Evolutionary conservation across 2,329 filamentous ascomycete genomes (phyloP).

Genomic region (Colletotrichum siamense): DNA sequence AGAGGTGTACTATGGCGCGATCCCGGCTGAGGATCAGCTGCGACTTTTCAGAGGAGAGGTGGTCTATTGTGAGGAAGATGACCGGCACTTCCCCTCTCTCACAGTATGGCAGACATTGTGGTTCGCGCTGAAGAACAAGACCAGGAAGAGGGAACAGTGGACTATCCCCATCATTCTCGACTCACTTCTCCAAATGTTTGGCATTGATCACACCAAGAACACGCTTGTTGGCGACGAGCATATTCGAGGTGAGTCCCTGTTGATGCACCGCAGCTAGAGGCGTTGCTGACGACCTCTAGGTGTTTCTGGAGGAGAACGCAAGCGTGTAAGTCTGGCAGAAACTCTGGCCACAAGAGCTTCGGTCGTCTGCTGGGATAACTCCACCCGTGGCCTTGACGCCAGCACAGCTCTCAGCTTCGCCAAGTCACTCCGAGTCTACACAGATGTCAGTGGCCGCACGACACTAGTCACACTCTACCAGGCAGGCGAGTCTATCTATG

Average conservation of each 20-base stretch:
- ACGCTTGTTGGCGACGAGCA: slow-evolving; percentile 78
- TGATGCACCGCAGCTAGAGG: too few species aligned
- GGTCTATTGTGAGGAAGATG: slow-evolving; percentile 80
- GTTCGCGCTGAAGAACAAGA: slow-evolving; percentile 79
- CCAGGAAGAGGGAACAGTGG: slow-evolving; percentile 66
- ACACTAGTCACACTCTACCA: slow-evolving; percentile 50
- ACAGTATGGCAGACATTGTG: slow-evolving; percentile 80
- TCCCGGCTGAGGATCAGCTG: slow-evolving; percentile 70
- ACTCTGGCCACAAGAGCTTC: slow-evolving; percentile 76
- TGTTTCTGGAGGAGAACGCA: slow-evolving; percentile 81
- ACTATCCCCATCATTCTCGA: slow-evolving; percentile 74
- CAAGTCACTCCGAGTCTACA: slow-evolving; percentile 73
- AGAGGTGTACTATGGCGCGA: slow-evolving; percentile 74
- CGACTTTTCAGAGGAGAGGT: slow-evolving; percentile 77
- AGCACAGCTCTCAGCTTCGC: slow-evolving; percentile 81
- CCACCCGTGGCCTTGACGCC: slow-evolving; percentile 79
- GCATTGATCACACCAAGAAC: slow-evolving; percentile 76
- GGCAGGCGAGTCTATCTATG: slow-evolving; percentile 48
- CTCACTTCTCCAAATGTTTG: slow-evolving; percentile 78
- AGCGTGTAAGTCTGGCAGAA: slow-evolving; percentile 81
- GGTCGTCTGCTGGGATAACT: slow-evolving; percentile 82
- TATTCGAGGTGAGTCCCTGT: slow-evolving; percentile 58
- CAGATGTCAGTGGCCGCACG: slow-evolving; percentile 72
- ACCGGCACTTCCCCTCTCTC: slow-evolving; percentile 74
- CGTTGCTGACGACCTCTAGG: neutral